Conservation (phyloP, 1,284 basidiomycete species). For the Polyporus tsugae region DNA sequence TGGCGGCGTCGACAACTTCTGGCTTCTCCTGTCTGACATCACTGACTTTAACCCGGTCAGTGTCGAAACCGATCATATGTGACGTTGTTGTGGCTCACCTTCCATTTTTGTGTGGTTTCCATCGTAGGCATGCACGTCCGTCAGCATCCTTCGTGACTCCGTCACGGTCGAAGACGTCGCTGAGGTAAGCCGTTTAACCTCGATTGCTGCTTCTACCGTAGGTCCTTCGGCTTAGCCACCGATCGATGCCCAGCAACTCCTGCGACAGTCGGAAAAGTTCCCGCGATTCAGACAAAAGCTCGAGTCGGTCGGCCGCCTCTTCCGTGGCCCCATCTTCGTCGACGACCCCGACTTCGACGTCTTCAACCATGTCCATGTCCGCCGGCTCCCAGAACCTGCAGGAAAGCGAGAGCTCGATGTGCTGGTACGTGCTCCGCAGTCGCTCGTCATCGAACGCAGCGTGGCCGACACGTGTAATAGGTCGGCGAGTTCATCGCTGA, state of each 20-base stretch:
- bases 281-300: slow-evolving; percentile 40
- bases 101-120: not conserved
- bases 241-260: slow-evolving; percentile 17
- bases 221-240: not conserved
- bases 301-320: slow-evolving; percentile 35
- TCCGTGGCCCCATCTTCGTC: slow-evolving; percentile 40
- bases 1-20: slow-evolving; percentile 43
- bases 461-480: slow-evolving; percentile 19
- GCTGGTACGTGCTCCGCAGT: slow-evolving; percentile 28
- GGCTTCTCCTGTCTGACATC: slow-evolving; percentile 38
- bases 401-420: slow-evolving; percentile 41
- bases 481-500: slow-evolving; percentile 43
- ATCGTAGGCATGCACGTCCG: slow-evolving; percentile 37
- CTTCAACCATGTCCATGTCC: slow-evolving; percentile 35
- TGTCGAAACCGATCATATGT: not conserved
- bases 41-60: slow-evolving; percentile 43
- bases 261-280: slow-evolving; percentile 34
- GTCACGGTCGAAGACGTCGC: slow-evolving; percentile 33
- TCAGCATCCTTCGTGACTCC: slow-evolving; percentile 34
- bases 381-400: slow-evolving; percentile 37
- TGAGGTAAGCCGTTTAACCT: slow-evolving; percentile 20
- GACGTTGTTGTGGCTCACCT: not conserved
- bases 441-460: not conserved
- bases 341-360: slow-evolving; percentile 41
- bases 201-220: not conserved